Percentiles rank a stretch among this genome's conserved stretches.
Evolutionary conservation across 1,284 basidiomycete genomes (phyloP).

Genomic region (Agroathelia rolfsii): DNA sequence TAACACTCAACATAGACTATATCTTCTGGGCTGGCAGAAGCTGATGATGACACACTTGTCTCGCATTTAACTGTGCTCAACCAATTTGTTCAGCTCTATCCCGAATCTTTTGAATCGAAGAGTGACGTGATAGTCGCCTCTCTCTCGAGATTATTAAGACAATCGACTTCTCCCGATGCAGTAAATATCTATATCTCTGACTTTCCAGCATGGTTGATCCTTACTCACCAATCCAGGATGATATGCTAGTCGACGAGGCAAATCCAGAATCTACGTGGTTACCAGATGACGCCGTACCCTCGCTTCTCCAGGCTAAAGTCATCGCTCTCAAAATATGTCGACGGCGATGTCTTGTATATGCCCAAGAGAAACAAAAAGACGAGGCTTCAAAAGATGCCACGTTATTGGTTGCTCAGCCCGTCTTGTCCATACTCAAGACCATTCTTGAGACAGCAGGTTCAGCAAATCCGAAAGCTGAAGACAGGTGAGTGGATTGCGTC

Average conservation of each 20-base stretch:
- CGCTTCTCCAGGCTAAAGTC: slow-evolving; percentile 57
- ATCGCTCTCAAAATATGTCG: slow-evolving; percentile 70
- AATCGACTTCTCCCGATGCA: slow-evolving; percentile 33
- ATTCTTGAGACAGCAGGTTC: slow-evolving; percentile 61
- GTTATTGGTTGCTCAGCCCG: slow-evolving; percentile 58
- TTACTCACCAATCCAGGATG: slow-evolving; percentile 17
- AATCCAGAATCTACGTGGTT: too few species aligned
- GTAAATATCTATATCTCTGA: slow-evolving; percentile 27
- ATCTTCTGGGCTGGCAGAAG: slow-evolving; percentile 39
- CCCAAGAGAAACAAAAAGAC: too few species aligned
- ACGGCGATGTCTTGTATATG: slow-evolving; percentile 68
- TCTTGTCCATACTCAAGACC: slow-evolving; percentile 64
- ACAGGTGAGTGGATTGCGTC: slow-evolving; percentile 64
- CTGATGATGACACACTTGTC: slow-evolving; percentile 45
- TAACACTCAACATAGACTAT: slow-evolving; percentile 37
- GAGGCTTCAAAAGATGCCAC: slow-evolving; percentile 49
- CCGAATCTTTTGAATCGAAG: slow-evolving; percentile 67
- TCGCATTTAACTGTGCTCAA: slow-evolving; percentile 65
- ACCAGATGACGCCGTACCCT: slow-evolving; percentile 49
- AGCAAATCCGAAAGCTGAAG: slow-evolving; percentile 44
- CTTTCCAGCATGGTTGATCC: slow-evolving; percentile 2
- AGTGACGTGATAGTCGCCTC: slow-evolving; percentile 67
- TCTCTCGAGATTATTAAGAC: slow-evolving; percentile 67
- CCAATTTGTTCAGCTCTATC: slow-evolving; percentile 64
- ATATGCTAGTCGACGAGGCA: slow-evolving; percentile 55